Percentiles rank a stretch among this genome's conserved stretches.
Evolutionary conservation across 306 rosid genomes (phyloP).

Genomic region (apple (Malus domestica)): ASM211411v1 NC_041791.1:5459001-5459500

Average conservation of each 20-base stretch:
- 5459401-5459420: constrained; percentile 79
- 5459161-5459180: not conserved
- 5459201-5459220: not conserved
- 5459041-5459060: constrained; percentile 45
- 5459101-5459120: constrained; percentile 82
- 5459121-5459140: constrained; percentile 51
- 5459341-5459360: constrained; percentile 74
- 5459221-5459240: not conserved
- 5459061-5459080: constrained; percentile 89
- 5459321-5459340: constrained; percentile 82
- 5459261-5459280: not conserved
- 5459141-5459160: not conserved
- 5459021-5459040: not conserved
- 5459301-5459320: constrained; percentile 82
- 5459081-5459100: constrained; percentile 81
- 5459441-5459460: not conserved
- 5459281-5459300: constrained; percentile 76
- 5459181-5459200: not conserved
- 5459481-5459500: not conserved
- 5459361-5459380: constrained; percentile 83
- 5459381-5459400: constrained; percentile 94
- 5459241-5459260: not conserved
- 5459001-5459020: not conserved
- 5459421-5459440: constrained; percentile 32
- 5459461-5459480: not conserved